Evolutionary conservation across 306 rosid genomes (phyloP).

Genomic region (Trifolium fragiferum): DNA sequence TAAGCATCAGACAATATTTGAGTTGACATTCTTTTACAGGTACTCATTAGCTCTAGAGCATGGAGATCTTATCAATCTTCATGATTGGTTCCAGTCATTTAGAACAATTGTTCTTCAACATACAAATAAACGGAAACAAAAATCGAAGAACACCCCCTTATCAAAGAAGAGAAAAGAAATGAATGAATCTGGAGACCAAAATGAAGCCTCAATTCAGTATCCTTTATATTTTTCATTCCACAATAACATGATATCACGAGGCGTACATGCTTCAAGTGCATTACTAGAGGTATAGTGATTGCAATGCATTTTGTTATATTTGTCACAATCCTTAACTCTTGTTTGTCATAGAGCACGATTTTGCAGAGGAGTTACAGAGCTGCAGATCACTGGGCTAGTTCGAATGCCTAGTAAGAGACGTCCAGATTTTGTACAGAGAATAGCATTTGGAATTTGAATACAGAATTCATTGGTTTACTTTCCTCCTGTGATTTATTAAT

Average conservation of each 20-base stretch:
- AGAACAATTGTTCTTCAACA: conserved; percentile 58
- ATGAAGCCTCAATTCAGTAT: conserved; percentile 88
- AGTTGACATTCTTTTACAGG: conserved; percentile 54
- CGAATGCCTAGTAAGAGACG: conserved; percentile 96
- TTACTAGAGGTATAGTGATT: not conserved
- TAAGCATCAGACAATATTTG: not conserved
- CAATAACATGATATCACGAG: not conserved
- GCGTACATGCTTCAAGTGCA: conserved; percentile 18
- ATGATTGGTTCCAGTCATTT: conserved; percentile 92
- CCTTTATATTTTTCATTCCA: conserved; percentile 54
- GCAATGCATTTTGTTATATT: conserved; percentile 20
- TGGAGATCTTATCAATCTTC: conserved; percentile 96
- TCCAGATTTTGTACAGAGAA: conserved; percentile 81
- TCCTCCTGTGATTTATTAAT: not conserved
- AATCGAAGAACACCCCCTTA: conserved; percentile 60
- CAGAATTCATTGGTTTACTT: not conserved
- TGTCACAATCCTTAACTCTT: conserved; percentile 58
- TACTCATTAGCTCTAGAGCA: conserved; percentile 86
- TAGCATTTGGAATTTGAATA: conserved; percentile 79
- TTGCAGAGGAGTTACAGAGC: conserved; percentile 84
- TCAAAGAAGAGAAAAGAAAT: conserved; percentile 66
- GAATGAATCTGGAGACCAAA: conserved; percentile 57
- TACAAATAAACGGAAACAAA: conserved; percentile 60
- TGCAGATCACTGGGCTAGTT: conserved; percentile 83
- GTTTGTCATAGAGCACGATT: conserved; percentile 74